Evolutionary conservation across 2,329 filamentous ascomycete species (phyloP).

Genomic region (Pseudogymnoascus sp.): DNA sequence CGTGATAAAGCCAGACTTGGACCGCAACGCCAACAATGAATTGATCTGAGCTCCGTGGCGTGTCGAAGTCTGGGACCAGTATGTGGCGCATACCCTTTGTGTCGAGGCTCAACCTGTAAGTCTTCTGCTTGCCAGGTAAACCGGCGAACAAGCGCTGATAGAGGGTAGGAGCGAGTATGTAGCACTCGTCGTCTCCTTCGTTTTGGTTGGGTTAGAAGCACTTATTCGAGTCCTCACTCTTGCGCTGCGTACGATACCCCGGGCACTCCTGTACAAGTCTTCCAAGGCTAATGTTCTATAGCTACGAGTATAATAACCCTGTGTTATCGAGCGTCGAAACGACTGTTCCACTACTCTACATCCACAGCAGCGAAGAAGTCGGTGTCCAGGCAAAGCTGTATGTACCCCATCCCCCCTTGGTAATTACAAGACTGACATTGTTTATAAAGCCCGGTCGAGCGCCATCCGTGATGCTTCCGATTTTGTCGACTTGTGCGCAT

Average conservation of each 20-base stretch:
- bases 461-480: conserved; percentile 80
- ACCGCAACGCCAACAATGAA: background rate
- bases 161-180: conserved; percentile 69
- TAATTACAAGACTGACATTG: conserved; percentile 43
- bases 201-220: conserved; percentile 75
- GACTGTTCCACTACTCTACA: conserved; percentile 72
- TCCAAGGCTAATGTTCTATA: conserved; percentile 30
- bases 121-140: background rate
- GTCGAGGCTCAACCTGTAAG: conserved; percentile 3
- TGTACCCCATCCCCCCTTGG: conserved; percentile 48
- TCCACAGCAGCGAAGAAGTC: conserved; percentile 62
- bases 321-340: conserved; percentile 75
- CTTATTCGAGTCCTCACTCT: conserved; percentile 80
- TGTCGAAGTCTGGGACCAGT: background rate
- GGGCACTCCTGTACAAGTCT: background rate
- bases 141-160: background rate
- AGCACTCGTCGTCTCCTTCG: conserved; percentile 74
- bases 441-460: conserved; percentile 54
- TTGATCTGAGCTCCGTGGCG: background rate
- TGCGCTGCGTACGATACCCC: conserved; percentile 62
- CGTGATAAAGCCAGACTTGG: background rate
- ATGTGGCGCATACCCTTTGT: conserved; percentile 3
- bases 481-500: conserved; percentile 85
- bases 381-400: conserved; percentile 60
- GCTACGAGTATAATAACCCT: conserved; percentile 73